Evolutionary conservation across 208 protist species (phyloP).

Genomic region (Trichomonas vaginalis): DNA sequence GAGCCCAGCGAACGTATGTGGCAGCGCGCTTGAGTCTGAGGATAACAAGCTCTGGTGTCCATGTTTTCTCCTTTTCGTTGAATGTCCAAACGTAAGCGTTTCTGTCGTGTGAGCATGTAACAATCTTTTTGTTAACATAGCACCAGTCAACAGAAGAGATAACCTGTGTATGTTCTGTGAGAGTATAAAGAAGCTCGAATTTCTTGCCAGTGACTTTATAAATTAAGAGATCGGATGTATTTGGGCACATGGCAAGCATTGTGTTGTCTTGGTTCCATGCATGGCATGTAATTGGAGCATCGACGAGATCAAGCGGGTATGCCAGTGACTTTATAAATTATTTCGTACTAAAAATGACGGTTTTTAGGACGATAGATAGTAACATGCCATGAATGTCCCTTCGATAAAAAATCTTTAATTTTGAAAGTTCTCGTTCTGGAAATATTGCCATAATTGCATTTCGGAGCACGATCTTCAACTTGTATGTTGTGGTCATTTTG

Average conservation of each 20-base stretch:
- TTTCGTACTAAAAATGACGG: background rate
- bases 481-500: too few species aligned
- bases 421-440: too few species aligned
- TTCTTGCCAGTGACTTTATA: constrained; percentile 33
- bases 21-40: constrained; percentile 50
- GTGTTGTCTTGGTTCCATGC: constrained; percentile 55
- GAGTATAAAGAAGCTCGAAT: constrained; percentile 19
- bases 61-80: constrained; percentile 36
- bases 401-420: too few species aligned
- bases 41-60: constrained; percentile 63
- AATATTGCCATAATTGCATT: too few species aligned
- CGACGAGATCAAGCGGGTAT: background rate
- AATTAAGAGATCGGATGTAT: constrained; percentile 54
- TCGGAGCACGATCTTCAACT: too few species aligned
- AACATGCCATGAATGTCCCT: too few species aligned
- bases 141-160: constrained; percentile 60
- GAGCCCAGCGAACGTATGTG: constrained; percentile 31
- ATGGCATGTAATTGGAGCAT: constrained; percentile 51
- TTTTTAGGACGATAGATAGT: too few species aligned
- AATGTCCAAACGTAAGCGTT: constrained; percentile 74
- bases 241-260: constrained; percentile 55
- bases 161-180: background rate
- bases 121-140: constrained; percentile 53
- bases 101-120: constrained; percentile 65
- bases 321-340: background rate